Evolutionary conservation across 345 rosid genomes (phyloP).

Genomic region (Linum lewisii): DNA sequence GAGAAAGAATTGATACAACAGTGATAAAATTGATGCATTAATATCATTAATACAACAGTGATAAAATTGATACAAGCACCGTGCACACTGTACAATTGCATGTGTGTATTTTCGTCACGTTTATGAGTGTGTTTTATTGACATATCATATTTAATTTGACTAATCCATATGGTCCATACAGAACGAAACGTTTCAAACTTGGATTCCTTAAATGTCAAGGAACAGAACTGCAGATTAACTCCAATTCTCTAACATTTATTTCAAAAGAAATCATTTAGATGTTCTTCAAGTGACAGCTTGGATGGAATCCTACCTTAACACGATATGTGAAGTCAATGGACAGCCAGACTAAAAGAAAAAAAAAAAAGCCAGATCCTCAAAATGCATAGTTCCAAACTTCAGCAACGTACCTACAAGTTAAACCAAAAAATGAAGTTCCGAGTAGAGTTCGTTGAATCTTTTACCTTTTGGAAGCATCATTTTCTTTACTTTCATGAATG

Average conservation of each 20-base stretch:
- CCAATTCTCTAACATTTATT: neutral
- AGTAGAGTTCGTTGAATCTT: neutral
- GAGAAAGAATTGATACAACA: neutral
- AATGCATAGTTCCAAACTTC: neutral
- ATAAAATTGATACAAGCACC: neutral
- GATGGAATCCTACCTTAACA: conserved; percentile 3
- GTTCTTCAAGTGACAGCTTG: neutral
- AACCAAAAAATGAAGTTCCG: conserved; percentile 3
- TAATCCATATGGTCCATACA: neutral
- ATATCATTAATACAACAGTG: neutral
- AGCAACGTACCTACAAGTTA: conserved; percentile 4
- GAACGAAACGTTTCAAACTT: neutral
- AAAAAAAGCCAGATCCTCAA: neutral
- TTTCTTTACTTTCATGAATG: conserved; percentile 1
- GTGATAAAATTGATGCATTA: too few relatives aligned
- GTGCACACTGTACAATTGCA: neutral
- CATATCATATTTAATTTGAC: neutral
- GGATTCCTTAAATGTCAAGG: neutral
- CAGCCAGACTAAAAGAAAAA: neutral
- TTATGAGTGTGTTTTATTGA: neutral
- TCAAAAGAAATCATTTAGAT: too few relatives aligned
- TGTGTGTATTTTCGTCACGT: neutral
- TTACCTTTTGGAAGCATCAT: neutral
- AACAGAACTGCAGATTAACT: neutral
- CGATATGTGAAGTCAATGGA: neutral